Percentiles rank a stretch among this genome's conserved stretches.
phyloP scores from a whole-genome alignment of 495 filamentous ascomycete genomes.

The Bathelium albidoporum region DNA sequence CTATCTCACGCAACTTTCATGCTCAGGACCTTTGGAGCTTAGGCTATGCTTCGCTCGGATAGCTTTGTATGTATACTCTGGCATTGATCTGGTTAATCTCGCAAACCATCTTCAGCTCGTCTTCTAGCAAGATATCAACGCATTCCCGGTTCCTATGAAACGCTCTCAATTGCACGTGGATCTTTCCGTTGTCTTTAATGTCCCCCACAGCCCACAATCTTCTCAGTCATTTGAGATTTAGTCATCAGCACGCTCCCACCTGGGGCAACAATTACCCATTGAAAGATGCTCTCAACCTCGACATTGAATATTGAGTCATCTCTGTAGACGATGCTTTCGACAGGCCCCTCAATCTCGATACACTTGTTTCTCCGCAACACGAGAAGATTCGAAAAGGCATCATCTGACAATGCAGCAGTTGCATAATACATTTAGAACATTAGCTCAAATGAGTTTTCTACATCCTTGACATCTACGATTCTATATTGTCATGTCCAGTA shows the following conservation, averaged over 20 bases:
- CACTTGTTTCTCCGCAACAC: constrained; percentile 23
- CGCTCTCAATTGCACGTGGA: too few species aligned
- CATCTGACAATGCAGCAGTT: constrained; percentile 19
- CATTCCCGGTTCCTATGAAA: too few species aligned
- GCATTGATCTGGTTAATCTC: too few species aligned
- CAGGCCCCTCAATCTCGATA: constrained; percentile 21
- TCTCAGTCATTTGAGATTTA: background rate
- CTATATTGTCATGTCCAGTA: constrained; percentile 1
- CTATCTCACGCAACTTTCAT: too few species aligned
- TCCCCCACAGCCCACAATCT: background rate
- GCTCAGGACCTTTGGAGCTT: too few species aligned
- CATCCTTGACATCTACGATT: constrained; percentile 7
- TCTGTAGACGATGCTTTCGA: constrained; percentile 20
- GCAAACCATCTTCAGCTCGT: too few species aligned
- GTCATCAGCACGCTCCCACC: constrained; percentile 26
- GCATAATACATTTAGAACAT: constrained; percentile 25
- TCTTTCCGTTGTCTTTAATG: background rate
- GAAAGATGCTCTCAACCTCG: constrained; percentile 16
- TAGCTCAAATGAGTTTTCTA: constrained; percentile 19
- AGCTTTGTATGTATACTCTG: too few species aligned
- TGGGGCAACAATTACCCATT: constrained; percentile 15
- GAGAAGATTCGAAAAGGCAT: constrained; percentile 24
- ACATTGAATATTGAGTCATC: constrained; percentile 19
- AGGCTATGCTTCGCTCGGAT: too few species aligned
- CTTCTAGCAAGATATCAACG: too few species aligned